Base-by-base conservation (phyloP, 768 basidiomycete genomes). In the Clavaria fumosa region DNA sequence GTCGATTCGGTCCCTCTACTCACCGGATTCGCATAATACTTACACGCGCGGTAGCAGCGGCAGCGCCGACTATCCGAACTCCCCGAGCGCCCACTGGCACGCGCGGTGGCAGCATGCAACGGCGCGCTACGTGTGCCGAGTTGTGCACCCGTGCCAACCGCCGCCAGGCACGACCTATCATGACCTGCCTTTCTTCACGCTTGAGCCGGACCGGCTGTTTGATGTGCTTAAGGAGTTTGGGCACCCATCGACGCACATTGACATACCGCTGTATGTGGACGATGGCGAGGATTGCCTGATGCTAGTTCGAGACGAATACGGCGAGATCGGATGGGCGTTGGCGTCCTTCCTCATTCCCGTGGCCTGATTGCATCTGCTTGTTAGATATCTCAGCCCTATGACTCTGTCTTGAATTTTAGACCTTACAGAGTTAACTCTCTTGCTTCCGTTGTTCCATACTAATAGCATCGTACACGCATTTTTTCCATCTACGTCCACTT, bases 331-430 rank as follows among this genome's bases (percentile, higher is more conserved):
- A 0, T 86, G 84, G 84, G 76, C 77, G 3, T 53, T 88, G 43
- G 83, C 83, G 23, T 85, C 83, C 52, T 88, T 84, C 56, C 54
- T 86, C 52, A 64, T 76, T 19, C 79, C 79, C 6, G 48, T 75
- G 41, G 66, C 64, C 44, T 54, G 46, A 51, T 12, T 12, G 31
- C 14, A 23, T 35, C 15, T 38, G 20, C 24, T 47, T 23, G 30
- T 41, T 34, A 19, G 23, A 23, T n/a, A 36, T 38, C 2, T 38
- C n/a, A n/a, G n/a, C n/a, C n/a, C n/a, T n/a, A n/a, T n/a, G n/a
- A n/a, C n/a, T n/a, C n/a, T n/a, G n/a, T n/a, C n/a, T n/a, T n/a
- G n/a, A n/a, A n/a, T n/a, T n/a, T n/a, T n/a, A n/a, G n/a, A n/a
- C n/a, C n/a, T n/a, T n/a, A n/a, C n/a, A n/a, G n/a, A n/a, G n/a